Evolutionary conservation across 768 basidiomycete genomes (phyloP).

Genomic region (Gymnopilus junonius): DNA sequence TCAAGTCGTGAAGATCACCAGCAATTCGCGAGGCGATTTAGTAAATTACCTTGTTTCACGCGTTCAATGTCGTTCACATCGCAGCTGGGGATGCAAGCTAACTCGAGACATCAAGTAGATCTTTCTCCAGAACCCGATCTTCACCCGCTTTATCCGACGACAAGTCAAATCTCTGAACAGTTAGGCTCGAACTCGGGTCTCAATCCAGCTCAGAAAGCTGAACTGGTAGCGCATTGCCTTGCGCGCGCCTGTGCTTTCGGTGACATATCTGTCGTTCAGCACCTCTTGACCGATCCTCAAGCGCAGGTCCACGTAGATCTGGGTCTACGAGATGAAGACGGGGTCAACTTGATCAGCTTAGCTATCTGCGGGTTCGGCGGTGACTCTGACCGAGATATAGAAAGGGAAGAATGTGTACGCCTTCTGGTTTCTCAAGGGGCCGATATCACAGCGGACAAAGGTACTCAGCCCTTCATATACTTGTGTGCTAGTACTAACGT

Average conservation of each 20-base stretch:
- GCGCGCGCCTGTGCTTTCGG: constrained; percentile 79
- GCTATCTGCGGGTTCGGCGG: constrained; percentile 83
- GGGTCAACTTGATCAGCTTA: constrained; percentile 76
- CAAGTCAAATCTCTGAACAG: constrained; percentile 60
- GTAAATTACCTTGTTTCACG: not conserved
- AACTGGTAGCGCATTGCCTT: constrained; percentile 76
- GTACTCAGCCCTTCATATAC: constrained; percentile 37
- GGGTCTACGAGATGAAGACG: constrained; percentile 80
- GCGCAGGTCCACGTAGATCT: constrained; percentile 73
- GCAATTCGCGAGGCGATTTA: not conserved
- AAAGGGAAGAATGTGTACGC: constrained; percentile 89
- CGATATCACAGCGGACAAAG: constrained; percentile 66
- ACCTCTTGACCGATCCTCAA: constrained; percentile 69
- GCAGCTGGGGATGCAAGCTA: constrained; percentile 18
- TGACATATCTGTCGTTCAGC: constrained; percentile 72
- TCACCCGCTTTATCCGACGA: constrained; percentile 76
- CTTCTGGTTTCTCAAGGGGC: constrained; percentile 81
- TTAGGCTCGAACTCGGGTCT: constrained; percentile 73
- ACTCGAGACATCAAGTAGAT: constrained; percentile 45
- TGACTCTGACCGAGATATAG: constrained; percentile 82
- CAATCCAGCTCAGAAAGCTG: constrained; percentile 64
- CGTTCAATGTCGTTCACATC: not conserved
- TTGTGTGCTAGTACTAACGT: not conserved
- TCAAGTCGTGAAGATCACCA: not conserved
- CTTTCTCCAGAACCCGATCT: constrained; percentile 79